phyloP scores from a whole-genome alignment of 2,329 filamentous ascomycete genomes.

The Ophiostoma ips region DNA sequence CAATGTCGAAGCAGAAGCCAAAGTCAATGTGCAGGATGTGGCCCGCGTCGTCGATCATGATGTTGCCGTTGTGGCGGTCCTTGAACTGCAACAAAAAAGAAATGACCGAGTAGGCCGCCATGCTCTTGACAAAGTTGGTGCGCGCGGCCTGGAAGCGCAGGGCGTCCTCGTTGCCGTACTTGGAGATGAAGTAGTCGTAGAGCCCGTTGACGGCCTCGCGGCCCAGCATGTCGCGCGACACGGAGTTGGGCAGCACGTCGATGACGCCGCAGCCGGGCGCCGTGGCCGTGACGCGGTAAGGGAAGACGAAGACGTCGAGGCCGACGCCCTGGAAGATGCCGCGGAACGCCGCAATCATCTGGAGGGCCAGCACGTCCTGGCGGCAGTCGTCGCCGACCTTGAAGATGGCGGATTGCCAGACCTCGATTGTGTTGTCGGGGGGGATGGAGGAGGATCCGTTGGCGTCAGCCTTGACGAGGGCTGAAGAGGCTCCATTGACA shows the following conservation, averaged over 20 bases:
- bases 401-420: slow-evolving; percentile 99
- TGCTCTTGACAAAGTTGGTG: slow-evolving; percentile 96
- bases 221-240: slow-evolving; percentile 96
- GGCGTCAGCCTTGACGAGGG: slow-evolving; percentile 1
- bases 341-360: slow-evolving; percentile 95
- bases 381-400: slow-evolving; percentile 98
- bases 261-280: slow-evolving; percentile 96
- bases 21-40: slow-evolving; percentile 99
- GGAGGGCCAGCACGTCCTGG: slow-evolving; percentile 88
- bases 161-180: slow-evolving; percentile 93
- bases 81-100: slow-evolving; percentile 97
- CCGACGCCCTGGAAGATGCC: slow-evolving; percentile 94
- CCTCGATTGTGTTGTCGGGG: slow-evolving; percentile 56
- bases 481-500: no score
- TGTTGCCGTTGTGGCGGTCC: slow-evolving; percentile 97
- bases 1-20: slow-evolving; percentile 98
- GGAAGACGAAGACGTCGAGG: slow-evolving; percentile 91
- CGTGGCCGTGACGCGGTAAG: slow-evolving; percentile 92
- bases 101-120: slow-evolving; percentile 97
- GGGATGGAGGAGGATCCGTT: slow-evolving; percentile 2
- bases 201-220: slow-evolving; percentile 95
- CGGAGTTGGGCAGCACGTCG: slow-evolving; percentile 92
- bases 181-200: slow-evolving; percentile 95
- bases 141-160: slow-evolving; percentile 89
- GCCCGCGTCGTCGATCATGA: slow-evolving; percentile 96